Base-by-base conservation (phyloP, 768 basidiomycete species). In the Tubosaeta sp. region DNA sequence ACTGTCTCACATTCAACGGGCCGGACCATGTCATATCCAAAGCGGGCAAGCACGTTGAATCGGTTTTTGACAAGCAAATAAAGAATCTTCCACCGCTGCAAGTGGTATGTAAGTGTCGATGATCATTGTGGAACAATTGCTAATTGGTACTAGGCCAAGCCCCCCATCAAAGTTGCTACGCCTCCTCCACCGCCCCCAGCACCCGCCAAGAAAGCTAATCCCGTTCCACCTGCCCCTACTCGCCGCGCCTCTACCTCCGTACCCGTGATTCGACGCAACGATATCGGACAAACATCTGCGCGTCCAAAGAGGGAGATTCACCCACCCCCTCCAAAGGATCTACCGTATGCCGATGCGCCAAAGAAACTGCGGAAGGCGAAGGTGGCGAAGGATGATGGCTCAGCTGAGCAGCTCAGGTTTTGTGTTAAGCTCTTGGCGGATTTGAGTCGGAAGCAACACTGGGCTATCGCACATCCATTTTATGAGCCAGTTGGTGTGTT, bases 241-340 rank as follows among this genome's bases (percentile, higher is more conserved):
- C 84, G 92, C 26, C 84, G 91, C 48, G 74, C 85, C 1, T 95
- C 92, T 14, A 84, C 88, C 3, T 86, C 90, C 10, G 77, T 91
- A 3, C 91, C 93, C 38, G 82, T 83, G 52, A 89, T 93, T 59
- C 82, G 92, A 50, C 88, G 92, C 43, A 86, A 84, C 25, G 90
- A 91, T 6, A 68, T 68, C 13, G 76, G 79, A 27, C 66, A 69
- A 52, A 75, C 71, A 22, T 66, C 77, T 25, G 80, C 81, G 22
- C 84, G 97, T n/a, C 95, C 95, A 2, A 98, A 97, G 73, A 90
- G 97, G 49, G 97, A 99, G 69, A 95, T 97, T 27, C 95, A 97
- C 65, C 91, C 95, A 4, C 95, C 95, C 11, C 88, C 92, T 19
- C 85, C 93, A 0, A 95, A 93, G 70, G 95, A 97, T 62, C 70